Percentiles rank a stretch among this genome's conserved stretches.
Conservation (phyloP, 306 rosid genomes). For the Rosa lucieae region DNA sequence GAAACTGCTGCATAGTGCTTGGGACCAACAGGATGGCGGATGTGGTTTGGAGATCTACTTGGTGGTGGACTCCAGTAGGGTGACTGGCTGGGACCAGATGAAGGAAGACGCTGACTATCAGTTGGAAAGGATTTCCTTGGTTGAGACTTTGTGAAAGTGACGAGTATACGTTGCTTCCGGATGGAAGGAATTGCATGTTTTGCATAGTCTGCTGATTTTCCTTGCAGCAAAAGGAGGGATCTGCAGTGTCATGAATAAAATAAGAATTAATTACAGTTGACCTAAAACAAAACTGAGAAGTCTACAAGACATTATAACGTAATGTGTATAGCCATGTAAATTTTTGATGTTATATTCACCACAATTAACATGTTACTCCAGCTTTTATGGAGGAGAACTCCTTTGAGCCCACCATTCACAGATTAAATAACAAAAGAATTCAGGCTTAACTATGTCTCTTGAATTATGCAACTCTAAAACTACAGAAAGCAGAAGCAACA, state of each 20-base stretch:
- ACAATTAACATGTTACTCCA: neutral
- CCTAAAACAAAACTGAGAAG: neutral
- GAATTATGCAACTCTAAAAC: neutral
- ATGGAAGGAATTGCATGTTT: constrained; percentile 79
- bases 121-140: constrained; percentile 50
- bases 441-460: neutral
- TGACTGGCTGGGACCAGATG: constrained; percentile 39
- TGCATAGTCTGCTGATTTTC: constrained; percentile 70
- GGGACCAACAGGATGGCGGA: constrained; percentile 57
- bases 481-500: constrained; percentile 12
- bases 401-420: neutral
- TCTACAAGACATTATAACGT: constrained; percentile 2
- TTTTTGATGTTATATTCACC: neutral
- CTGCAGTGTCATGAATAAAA: constrained; percentile 39
- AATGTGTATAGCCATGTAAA: neutral
- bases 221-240: constrained; percentile 70
- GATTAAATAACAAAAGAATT: neutral
- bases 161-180: constrained; percentile 73
- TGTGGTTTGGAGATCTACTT: constrained; percentile 64
- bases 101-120: constrained; percentile 53
- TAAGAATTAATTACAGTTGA: constrained; percentile 3
- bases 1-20: constrained; percentile 59
- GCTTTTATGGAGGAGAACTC: neutral
- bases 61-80: constrained; percentile 70
- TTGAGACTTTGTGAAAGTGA: constrained; percentile 71